Evolutionary conservation across 1,284 basidiomycete species (phyloP).

Genomic region (Boletus calvinii): DNA sequence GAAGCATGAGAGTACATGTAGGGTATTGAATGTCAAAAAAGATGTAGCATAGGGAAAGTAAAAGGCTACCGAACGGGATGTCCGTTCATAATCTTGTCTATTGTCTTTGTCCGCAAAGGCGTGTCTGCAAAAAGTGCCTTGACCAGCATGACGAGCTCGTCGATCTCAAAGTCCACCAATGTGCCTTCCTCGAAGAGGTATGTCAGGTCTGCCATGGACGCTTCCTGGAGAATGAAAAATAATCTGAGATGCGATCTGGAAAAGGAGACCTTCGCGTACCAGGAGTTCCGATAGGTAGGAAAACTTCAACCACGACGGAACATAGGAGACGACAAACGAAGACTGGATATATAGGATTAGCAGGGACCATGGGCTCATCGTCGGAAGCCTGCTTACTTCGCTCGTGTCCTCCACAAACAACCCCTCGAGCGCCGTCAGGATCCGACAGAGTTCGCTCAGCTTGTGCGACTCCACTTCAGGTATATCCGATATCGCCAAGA

Average conservation of each 20-base stretch:
- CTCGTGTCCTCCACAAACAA: constrained; percentile 71
- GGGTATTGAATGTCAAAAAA: constrained; percentile 1
- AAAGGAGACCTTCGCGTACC: constrained; percentile 46
- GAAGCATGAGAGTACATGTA: neutral
- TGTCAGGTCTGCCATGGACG: constrained; percentile 90
- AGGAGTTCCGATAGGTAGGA: constrained; percentile 89
- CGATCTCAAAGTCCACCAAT: constrained; percentile 85
- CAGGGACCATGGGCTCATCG: neutral
- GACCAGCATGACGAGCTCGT: constrained; percentile 82
- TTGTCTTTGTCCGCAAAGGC: constrained; percentile 75
- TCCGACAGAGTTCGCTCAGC: constrained; percentile 78
- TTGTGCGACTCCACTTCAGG: constrained; percentile 87
- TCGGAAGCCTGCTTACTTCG: constrained; percentile 41
- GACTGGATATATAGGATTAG: constrained; percentile 40
- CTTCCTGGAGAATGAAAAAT: constrained; percentile 56
- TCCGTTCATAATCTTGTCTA: constrained; percentile 66
- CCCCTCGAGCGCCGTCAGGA: constrained; percentile 76
- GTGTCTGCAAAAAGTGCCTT: constrained; percentile 91
- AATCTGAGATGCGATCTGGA: constrained; percentile 1
- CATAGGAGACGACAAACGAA: constrained; percentile 72
- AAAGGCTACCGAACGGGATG: constrained; percentile 42
- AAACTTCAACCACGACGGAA: constrained; percentile 93
- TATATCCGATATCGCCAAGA: constrained; percentile 85
- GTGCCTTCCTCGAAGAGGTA: constrained; percentile 92
- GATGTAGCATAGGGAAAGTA: neutral